Percentiles rank a stretch among this genome's conserved stretches.
Conservation (phyloP, 2,329 filamentous ascomycete genomes). For the Claviceps purpurea region DNA sequence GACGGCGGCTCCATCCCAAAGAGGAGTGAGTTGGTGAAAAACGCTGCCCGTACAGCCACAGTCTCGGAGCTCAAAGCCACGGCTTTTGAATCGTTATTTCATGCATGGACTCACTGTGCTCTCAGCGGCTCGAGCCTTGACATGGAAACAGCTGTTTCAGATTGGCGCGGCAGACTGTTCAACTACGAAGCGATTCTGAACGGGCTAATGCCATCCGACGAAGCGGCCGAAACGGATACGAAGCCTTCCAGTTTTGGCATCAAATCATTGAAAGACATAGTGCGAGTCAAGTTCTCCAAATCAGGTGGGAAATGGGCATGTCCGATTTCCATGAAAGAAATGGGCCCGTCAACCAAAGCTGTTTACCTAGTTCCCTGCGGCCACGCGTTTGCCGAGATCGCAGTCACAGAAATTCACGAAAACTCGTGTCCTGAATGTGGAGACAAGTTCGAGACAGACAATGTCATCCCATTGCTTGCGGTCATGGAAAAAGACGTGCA, state of each 20-base stretch:
- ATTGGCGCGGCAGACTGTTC: conserved; percentile 73
- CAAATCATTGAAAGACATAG: conserved; percentile 71
- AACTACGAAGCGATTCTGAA: conserved; percentile 83
- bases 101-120: conserved; percentile 78
- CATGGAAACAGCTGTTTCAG: conserved; percentile 62
- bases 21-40: conserved; percentile 89
- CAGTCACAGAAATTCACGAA: conserved; percentile 66
- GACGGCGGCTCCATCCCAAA: conserved; percentile 95
- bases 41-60: conserved; percentile 71
- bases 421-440: conserved; percentile 59
- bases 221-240: conserved; percentile 30
- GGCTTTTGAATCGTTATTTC: conserved; percentile 68
- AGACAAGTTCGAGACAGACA: conserved; percentile 54
- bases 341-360: conserved; percentile 66
- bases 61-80: conserved; percentile 81
- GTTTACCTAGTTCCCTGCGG: conserved; percentile 92
- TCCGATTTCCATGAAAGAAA: conserved; percentile 72
- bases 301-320: conserved; percentile 56
- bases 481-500: conserved; percentile 56
- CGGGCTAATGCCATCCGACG: conserved; percentile 44
- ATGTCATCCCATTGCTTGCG: conserved; percentile 74
- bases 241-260: conserved; percentile 44
- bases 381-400: conserved; percentile 81
- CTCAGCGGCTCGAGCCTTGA: conserved; percentile 67
- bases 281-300: conserved; percentile 61